Base-by-base conservation (phyloP, 129 eudicot species). In the Artemisia tridentata region DNA sequence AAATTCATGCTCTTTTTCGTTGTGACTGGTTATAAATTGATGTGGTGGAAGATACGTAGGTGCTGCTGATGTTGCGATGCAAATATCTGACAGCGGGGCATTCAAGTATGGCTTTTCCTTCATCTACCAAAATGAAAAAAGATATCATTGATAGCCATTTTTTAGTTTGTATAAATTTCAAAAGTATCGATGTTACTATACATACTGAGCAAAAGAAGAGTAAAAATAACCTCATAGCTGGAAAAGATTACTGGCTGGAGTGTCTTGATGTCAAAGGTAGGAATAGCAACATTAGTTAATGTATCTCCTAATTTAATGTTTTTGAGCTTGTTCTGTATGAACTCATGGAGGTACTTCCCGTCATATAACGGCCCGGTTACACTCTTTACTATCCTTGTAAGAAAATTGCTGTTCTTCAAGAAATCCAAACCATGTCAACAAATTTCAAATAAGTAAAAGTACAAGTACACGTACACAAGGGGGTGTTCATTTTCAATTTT, bases 1-100 rank as follows among this genome's bases (percentile, higher is more conserved):
- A 13, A 82, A 82, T 47, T 74, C 46, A 41, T 52, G 72, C 19
- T 0, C 15, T 14, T 74, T 29, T 52, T 52, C 78, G 1, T 64
- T 7, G 5, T 69, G 55, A 5, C n/a, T 12, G 43, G 76, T 78
- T 60, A 55, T 14, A 20, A 82, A 82, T 5, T 56, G 12, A 65
- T 82, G 78, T 3, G 86, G 71, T 49, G 86, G 86, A 49, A 82
- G 77, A 65, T 67, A 78, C 7, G 83, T 74, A 46, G 86, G 86
- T 0, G 86, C 78, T 5, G 86, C 86, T 13, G 86, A 82, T 62
- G 83, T 82, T 29, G 80, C 83, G 12, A 82, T 82, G 86, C 86
- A 82, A 41, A 82, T 82, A 72, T 82, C 86, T 0, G 86, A 74
- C 4, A 82, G 29, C 19, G 12, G 7, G 59, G 79, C 86, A 65